Evolutionary conservation across 768 basidiomycete genomes (phyloP).

Genomic region (Ephemerocybe angulata): DNA sequence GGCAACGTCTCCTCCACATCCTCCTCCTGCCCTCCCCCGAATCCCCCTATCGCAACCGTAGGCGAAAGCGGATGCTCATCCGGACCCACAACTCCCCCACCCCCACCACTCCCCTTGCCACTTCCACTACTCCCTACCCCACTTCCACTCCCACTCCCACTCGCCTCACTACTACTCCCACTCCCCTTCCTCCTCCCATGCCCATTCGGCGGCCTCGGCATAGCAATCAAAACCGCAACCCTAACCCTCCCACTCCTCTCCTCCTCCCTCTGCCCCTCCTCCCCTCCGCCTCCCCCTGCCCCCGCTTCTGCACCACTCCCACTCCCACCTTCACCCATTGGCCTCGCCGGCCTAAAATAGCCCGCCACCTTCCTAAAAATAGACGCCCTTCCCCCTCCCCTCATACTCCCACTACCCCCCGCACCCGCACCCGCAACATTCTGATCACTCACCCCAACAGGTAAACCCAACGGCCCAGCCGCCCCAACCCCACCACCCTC

Average conservation of each 20-base stretch:
- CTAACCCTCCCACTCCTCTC: slow-evolving; percentile 20
- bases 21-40: not conserved
- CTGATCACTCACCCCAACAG: not conserved
- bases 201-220: slow-evolving; percentile 35
- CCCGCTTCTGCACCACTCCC: not conserved
- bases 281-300: not conserved
- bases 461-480: not conserved
- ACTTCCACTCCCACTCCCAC: too few relatives aligned
- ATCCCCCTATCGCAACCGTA: not conserved
- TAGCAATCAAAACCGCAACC: slow-evolving; percentile 43
- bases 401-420: not conserved
- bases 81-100: too few relatives aligned
- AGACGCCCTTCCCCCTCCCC: not conserved
- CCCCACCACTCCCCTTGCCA: too few relatives aligned
- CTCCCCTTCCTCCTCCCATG: not conserved
- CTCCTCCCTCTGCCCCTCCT: not conserved
- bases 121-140: too few relatives aligned
- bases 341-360: not conserved
- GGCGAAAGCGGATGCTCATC: slow-evolving; percentile 2
- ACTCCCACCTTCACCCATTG: too few relatives aligned
- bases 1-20: slow-evolving; percentile 22
- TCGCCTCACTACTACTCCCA: not conserved
- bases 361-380: not conserved
- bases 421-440: not conserved
- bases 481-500: too few relatives aligned